Percentiles rank a stretch among this genome's conserved stretches.
Conservation (phyloP, 129 eudicot species). For the Artemisia annua region DNA sequence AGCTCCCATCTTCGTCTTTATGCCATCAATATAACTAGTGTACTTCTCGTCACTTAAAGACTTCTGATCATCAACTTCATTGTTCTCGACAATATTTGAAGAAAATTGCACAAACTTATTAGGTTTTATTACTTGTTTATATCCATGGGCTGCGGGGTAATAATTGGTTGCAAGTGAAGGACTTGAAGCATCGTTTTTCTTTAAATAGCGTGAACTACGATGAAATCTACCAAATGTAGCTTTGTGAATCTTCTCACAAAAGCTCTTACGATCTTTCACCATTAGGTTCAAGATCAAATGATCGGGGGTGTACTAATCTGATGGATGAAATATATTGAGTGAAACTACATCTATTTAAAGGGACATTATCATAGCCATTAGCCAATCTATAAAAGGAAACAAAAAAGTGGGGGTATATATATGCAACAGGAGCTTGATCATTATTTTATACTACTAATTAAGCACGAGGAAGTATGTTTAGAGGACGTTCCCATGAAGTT, state of each 20-base stretch:
- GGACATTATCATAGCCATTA: no score
- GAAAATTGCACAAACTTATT: constrained; percentile 6
- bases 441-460: constrained; percentile 7
- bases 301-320: neutral
- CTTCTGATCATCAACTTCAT: neutral
- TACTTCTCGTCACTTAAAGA: constrained; percentile 26
- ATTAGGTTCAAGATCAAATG: neutral
- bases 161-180: neutral
- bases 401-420: no score
- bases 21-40: constrained; percentile 30
- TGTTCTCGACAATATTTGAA: neutral
- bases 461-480: neutral
- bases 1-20: constrained; percentile 42
- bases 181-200: constrained; percentile 1
- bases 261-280: neutral
- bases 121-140: neutral
- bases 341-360: neutral
- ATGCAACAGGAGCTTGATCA: neutral
- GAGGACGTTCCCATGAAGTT: neutral
- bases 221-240: constrained; percentile 13
- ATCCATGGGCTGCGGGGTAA: constrained; percentile 1
- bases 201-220: constrained; percentile 1
- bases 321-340: neutral
- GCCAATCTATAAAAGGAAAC: no score
- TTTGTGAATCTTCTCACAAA: constrained; percentile 20